phyloP scores from a whole-genome alignment of 371 early-diverging fungal species.

The Lichtheimia corymbifera region DNA sequence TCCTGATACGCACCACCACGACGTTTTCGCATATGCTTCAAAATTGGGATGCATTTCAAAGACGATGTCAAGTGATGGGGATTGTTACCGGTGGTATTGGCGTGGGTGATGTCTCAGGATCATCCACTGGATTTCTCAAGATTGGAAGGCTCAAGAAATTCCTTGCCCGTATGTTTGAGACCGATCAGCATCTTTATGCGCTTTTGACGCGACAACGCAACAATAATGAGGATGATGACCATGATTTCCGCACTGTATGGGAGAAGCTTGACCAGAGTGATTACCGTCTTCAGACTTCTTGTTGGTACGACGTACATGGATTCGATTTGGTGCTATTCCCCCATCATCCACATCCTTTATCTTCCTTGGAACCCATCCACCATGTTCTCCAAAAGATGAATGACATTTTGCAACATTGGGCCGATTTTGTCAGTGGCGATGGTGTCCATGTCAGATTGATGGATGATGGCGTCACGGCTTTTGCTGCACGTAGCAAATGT shows the following conservation, averaged over 20 bases:
- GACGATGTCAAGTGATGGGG: slow-evolving; percentile 45
- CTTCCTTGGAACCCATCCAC: neutral
- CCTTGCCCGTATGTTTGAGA: slow-evolving; percentile 64
- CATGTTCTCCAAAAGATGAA: neutral
- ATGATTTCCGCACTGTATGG: slow-evolving; percentile 37
- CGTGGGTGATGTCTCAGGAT: slow-evolving; percentile 1
- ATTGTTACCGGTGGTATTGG: slow-evolving; percentile 33
- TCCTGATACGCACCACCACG: slow-evolving; percentile 33
- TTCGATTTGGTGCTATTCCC: slow-evolving; percentile 36
- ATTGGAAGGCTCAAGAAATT: slow-evolving; percentile 66
- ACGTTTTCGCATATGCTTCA: slow-evolving; percentile 40
- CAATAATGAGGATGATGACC: slow-evolving; percentile 6
- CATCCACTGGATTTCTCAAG: slow-evolving; percentile 61
- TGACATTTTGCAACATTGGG: neutral
- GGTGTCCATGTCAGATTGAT: neutral
- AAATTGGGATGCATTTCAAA: slow-evolving; percentile 45
- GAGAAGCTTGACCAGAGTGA: slow-evolving; percentile 33
- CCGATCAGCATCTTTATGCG: slow-evolving; percentile 66
- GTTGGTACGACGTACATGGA: slow-evolving; percentile 52
- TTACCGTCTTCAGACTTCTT: slow-evolving; percentile 36
- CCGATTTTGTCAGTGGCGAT: slow-evolving; percentile 5
- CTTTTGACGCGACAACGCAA: slow-evolving; percentile 13
- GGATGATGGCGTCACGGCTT: neutral
- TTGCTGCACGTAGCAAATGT: slow-evolving; percentile 7
- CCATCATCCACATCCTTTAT: slow-evolving; percentile 1